These are phyloP conservation scores for Ceratonia siliqua DNA, from an alignment of 306 rosid genomes.

Conservation along the genomic window DNA sequence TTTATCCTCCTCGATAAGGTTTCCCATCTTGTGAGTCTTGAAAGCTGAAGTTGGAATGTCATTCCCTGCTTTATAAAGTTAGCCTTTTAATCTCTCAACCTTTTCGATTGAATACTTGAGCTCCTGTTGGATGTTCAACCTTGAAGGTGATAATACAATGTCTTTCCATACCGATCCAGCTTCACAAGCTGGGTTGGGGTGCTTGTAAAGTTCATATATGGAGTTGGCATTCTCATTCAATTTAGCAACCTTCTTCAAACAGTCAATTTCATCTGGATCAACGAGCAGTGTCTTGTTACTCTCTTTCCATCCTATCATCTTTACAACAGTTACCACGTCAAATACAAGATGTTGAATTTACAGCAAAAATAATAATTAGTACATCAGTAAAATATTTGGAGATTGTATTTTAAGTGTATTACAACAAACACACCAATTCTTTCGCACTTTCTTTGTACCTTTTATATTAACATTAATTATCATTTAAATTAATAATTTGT, in stretches of 20 bases:
- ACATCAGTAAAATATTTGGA: neutral
- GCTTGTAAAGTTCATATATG: constrained; percentile 80
- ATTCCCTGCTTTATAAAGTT: constrained; percentile 22
- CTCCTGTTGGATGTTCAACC: constrained; percentile 78
- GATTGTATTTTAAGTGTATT: neutral
- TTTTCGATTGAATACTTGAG: constrained; percentile 82
- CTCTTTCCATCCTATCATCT: constrained; percentile 96
- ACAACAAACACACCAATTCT: no score
- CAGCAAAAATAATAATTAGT: constrained; percentile 5
- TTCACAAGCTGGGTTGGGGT: constrained; percentile 74
- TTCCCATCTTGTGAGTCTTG: constrained; percentile 28
- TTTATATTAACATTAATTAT: neutral
- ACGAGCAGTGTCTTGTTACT: constrained; percentile 84
- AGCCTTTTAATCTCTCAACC: constrained; percentile 54
- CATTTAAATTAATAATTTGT: neutral
- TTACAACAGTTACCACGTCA: constrained; percentile 40
- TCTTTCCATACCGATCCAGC: constrained; percentile 92
- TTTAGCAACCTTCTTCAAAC: constrained; percentile 69
- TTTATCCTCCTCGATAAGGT: neutral
- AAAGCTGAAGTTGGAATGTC: constrained; percentile 21
- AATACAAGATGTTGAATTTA: constrained; percentile 8
- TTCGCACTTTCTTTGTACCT: no score
- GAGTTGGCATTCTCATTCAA: constrained; percentile 71
- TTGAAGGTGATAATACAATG: constrained; percentile 86
- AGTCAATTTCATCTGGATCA: constrained; percentile 89